phyloP scores from a whole-genome alignment of 1,284 basidiomycete species.

The Cryptococcus sp. region DNA sequence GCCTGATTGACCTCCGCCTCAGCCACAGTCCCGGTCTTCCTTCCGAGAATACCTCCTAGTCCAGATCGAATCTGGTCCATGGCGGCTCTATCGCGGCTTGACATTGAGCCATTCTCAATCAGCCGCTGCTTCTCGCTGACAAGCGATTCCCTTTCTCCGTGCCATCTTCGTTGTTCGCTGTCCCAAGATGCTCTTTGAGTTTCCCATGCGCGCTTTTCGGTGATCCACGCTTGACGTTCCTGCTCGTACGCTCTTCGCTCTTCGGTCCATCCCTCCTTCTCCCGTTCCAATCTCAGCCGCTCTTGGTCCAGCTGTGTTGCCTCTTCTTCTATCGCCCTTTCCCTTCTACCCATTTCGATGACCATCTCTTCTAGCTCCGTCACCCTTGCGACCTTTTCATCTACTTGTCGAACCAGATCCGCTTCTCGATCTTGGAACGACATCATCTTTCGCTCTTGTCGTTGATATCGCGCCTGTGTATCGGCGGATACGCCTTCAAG shows the following conservation, averaged over 20 bases:
- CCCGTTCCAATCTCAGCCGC: conserved; percentile 57
- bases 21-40: conserved; percentile 19
- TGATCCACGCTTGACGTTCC: conserved; percentile 30
- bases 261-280: conserved; percentile 56
- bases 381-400: conserved; percentile 22
- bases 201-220: conserved; percentile 26
- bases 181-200: conserved; percentile 10
- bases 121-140: conserved; percentile 23
- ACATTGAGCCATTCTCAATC: conserved; percentile 23
- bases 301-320: conserved; percentile 28
- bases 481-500: conserved; percentile 37
- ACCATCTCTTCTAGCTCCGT: conserved; percentile 47
- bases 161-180: conserved; percentile 10
- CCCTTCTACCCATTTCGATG: conserved; percentile 42
- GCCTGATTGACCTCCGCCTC: conserved; percentile 22
- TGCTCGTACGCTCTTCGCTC: conserved; percentile 41
- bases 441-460: conserved; percentile 25
- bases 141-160: conserved; percentile 24
- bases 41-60: conserved; percentile 43
- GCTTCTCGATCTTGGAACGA: conserved; percentile 28
- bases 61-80: conserved; percentile 37
- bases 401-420: conserved; percentile 25
- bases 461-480: conserved; percentile 26
- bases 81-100: conserved; percentile 53
- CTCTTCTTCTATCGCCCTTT: conserved; percentile 42